Percentiles rank a stretch among this genome's conserved stretches.
These are phyloP conservation scores for Didymella pomorum DNA, from an alignment of 2,329 filamentous ascomycete species.

Conservation along the genomic window DNA sequence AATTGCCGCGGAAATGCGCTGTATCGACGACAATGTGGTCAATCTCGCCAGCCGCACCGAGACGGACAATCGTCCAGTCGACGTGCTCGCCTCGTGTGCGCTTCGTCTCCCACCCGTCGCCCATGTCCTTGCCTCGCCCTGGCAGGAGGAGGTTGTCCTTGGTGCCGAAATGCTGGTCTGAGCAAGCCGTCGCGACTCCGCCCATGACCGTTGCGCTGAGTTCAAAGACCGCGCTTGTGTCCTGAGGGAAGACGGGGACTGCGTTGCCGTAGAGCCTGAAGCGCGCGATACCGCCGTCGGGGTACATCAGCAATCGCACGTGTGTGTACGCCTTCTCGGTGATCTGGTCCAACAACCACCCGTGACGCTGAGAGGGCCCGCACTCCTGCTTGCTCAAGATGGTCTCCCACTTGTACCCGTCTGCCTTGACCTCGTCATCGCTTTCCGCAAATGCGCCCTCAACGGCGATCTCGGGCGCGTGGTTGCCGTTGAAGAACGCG, in stretches of 20 bases:
- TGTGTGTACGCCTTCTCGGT: slow-evolving; percentile 77
- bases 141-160: slow-evolving; percentile 83
- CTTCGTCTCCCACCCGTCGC: slow-evolving; percentile 87
- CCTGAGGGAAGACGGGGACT: slow-evolving; percentile 76
- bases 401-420: slow-evolving; percentile 68
- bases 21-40: slow-evolving; percentile 78
- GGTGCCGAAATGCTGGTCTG: slow-evolving; percentile 84
- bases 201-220: slow-evolving; percentile 81
- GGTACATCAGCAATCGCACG: slow-evolving; percentile 83
- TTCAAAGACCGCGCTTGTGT: slow-evolving; percentile 72
- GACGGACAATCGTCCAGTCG: slow-evolving; percentile 81
- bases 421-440: slow-evolving; percentile 65
- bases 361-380: slow-evolving; percentile 76
- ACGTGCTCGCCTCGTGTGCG: slow-evolving; percentile 76
- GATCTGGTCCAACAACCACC: slow-evolving; percentile 68
- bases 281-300: slow-evolving; percentile 82
- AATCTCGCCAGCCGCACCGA: slow-evolving; percentile 71
- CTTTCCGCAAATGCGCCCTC: slow-evolving; percentile 71
- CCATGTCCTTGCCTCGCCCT: slow-evolving; percentile 82
- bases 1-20: slow-evolving; percentile 84
- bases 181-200: slow-evolving; percentile 76
- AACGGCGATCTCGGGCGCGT: slow-evolving; percentile 80
- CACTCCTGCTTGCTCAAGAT: slow-evolving; percentile 75
- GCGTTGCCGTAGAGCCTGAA: slow-evolving; percentile 81
- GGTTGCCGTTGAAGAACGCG: slow-evolving; percentile 82